Evolutionary conservation across 73 alveolate species (phyloP).

Genomic region (Paraurostyla sp.): DNA sequence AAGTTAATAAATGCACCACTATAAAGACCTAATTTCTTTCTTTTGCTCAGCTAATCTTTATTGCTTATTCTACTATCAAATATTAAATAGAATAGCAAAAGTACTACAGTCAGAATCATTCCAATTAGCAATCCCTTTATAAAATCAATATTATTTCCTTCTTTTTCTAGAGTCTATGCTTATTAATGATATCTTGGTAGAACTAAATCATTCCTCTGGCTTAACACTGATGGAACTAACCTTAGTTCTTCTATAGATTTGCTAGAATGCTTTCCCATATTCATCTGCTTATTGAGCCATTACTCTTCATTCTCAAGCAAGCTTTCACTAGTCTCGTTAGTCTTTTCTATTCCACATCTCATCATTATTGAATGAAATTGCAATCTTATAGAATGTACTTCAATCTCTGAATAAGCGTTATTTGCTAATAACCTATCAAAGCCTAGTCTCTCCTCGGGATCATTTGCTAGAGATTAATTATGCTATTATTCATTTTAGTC

Average conservation of each 20-base stretch:
- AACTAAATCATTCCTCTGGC: constrained; percentile 70
- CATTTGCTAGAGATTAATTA: constrained; percentile 9
- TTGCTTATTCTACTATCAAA: constrained; percentile 2
- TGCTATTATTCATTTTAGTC: neutral
- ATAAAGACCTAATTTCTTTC: neutral
- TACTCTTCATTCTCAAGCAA: constrained; percentile 70
- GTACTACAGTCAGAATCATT: neutral
- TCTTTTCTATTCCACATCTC: constrained; percentile 72
- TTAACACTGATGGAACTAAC: constrained; percentile 48
- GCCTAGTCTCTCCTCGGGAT: constrained; percentile 71
- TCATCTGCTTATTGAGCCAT: constrained; percentile 56
- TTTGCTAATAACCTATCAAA: constrained; percentile 67
- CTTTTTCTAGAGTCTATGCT: constrained; percentile 11
- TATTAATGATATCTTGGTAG: constrained; percentile 59
- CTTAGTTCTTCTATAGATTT: constrained; percentile 34
- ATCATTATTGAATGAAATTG: constrained; percentile 70
- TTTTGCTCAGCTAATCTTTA: neutral
- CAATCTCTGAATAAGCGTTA: constrained; percentile 64
- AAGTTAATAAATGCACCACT: constrained; percentile 52
- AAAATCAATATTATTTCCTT: constrained; percentile 44
- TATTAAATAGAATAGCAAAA: constrained; percentile 18
- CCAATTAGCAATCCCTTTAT: neutral
- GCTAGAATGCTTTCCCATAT: constrained; percentile 1
- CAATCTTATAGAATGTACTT: constrained; percentile 70
- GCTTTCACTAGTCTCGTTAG: constrained; percentile 74